Conservation (phyloP, 257 asterid species). For the Solanum chmielewskii region DNA sequence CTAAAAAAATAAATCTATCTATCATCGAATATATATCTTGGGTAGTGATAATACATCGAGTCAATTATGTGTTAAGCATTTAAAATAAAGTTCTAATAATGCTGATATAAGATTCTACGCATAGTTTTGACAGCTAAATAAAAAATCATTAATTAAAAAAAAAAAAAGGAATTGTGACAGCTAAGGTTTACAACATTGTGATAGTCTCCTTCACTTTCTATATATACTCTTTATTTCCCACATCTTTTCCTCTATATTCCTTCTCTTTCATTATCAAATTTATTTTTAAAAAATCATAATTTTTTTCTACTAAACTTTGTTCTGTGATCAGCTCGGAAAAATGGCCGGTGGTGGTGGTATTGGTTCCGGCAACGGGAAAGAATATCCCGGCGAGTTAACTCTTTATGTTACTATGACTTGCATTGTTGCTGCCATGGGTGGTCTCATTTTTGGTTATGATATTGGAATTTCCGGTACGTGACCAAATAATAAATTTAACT, state of each 20-base stretch:
- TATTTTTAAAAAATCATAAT: neutral
- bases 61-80: too few species aligned
- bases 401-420: conserved; percentile 52
- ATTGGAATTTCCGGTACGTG: conserved; percentile 74
- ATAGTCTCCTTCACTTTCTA: conserved; percentile 11
- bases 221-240: conserved; percentile 16
- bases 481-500: too few species aligned
- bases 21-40: too few species aligned
- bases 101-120: neutral
- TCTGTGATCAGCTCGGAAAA: neutral
- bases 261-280: neutral
- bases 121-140: neutral
- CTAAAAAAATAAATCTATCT: too few species aligned
- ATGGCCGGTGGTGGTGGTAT: conserved; percentile 87
- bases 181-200: conserved; percentile 4
- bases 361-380: conserved; percentile 38
- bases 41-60: too few species aligned
- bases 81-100: too few species aligned
- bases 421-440: conserved; percentile 93
- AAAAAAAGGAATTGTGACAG: conserved; percentile 9
- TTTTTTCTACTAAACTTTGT: neutral
- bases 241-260: neutral
- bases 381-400: conserved; percentile 70
- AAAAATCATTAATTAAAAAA: neutral
- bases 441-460: conserved; percentile 82